Evolutionary conservation across 768 basidiomycete genomes (phyloP).

Genomic region (Suillus americanus): DNA sequence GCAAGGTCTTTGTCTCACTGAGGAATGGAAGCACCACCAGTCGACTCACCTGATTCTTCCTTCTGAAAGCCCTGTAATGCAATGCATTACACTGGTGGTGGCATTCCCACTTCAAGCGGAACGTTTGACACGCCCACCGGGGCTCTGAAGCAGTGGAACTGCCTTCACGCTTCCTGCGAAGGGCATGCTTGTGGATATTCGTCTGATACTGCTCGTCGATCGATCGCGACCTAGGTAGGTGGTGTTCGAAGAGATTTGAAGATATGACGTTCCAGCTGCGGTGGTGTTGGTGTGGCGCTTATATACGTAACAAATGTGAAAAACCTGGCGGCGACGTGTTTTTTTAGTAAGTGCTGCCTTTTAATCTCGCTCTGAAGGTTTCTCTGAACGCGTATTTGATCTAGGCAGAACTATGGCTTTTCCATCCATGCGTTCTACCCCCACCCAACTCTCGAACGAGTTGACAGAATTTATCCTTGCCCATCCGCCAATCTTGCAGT

Average conservation of each 20-base stretch:
- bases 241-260: not conserved
- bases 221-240: not conserved
- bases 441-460: not conserved
- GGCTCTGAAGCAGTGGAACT: constrained; percentile 2
- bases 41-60: not conserved
- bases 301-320: not conserved
- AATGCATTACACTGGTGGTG: not conserved
- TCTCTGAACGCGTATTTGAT: not conserved
- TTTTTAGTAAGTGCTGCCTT: not conserved
- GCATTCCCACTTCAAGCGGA: not conserved
- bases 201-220: not conserved
- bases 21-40: not conserved
- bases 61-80: not conserved
- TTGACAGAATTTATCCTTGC: too few relatives aligned
- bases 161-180: not conserved
- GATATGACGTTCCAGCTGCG: not conserved
- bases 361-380: not conserved
- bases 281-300: not conserved
- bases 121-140: not conserved
- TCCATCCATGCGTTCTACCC: not conserved
- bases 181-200: not conserved
- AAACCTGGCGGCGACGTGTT: not conserved
- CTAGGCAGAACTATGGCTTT: not conserved
- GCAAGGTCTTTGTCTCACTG: constrained; percentile 2
- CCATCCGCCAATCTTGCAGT: too few relatives aligned